Conservation (phyloP, 2,329 filamentous ascomycete species). For the Fusarium nelsonii region DNA sequence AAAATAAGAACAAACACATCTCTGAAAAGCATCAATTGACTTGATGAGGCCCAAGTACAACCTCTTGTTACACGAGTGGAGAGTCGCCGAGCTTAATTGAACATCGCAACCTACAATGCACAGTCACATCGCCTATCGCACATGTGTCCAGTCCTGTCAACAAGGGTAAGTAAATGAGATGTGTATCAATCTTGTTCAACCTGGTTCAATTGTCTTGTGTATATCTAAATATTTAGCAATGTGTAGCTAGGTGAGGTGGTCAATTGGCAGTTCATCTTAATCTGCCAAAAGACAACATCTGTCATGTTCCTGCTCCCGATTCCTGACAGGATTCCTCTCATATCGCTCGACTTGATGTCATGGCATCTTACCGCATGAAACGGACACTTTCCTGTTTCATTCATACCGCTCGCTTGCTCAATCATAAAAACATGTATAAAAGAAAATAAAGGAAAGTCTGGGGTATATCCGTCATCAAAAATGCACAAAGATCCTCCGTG, state of each 20-base stretch:
- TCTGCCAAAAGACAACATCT: slow-evolving; percentile 15
- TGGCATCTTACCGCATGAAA: slow-evolving; percentile 18
- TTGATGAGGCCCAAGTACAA: background rate
- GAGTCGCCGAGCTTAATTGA: background rate
- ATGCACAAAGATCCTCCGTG: slow-evolving; percentile 39
- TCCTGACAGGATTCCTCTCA: slow-evolving; percentile 14
- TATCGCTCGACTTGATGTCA: slow-evolving; percentile 14
- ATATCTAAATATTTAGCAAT: slow-evolving; percentile 13
- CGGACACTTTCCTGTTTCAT: slow-evolving; percentile 19
- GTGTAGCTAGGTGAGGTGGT: slow-evolving; percentile 1
- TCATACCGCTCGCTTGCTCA: slow-evolving; percentile 32
- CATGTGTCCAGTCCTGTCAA: background rate
- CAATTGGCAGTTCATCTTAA: background rate
- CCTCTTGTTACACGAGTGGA: background rate
- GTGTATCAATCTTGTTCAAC: slow-evolving; percentile 9
- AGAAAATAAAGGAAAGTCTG: slow-evolving; percentile 40
- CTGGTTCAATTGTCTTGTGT: slow-evolving; percentile 34
- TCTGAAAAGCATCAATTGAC: background rate
- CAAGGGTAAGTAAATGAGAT: background rate
- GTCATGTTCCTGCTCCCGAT: slow-evolving; percentile 10
- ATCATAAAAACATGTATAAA: slow-evolving; percentile 32
- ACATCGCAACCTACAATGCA: background rate
- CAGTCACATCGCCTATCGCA: background rate
- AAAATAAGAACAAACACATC: background rate
- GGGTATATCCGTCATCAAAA: slow-evolving; percentile 53